Evolutionary conservation across 2,329 filamentous ascomycete genomes (phyloP), one percentile per base, ranked within the genome.

Genomic region (Hypoxylon sp.): DNA sequence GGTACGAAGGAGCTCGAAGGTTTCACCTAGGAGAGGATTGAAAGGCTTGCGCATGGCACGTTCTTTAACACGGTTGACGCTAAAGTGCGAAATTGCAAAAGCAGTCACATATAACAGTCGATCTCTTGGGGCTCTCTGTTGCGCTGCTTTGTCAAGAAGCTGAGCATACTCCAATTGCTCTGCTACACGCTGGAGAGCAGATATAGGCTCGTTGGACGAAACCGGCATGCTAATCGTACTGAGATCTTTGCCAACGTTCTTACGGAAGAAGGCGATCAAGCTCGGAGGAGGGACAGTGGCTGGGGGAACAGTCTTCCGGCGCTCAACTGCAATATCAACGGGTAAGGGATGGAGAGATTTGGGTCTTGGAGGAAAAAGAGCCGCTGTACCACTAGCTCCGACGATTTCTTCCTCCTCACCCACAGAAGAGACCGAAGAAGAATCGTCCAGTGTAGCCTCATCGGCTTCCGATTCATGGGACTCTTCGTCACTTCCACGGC

Each of bases 141-240:
- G 85, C 2, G 89, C 88, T 1, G 94, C 94, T 57, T 88, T 85
- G 74, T 97, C 92, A 22, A 99, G 87, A 0, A 99, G 86, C 33
- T 92, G 87, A 0, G 93, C 92, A 79, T 99, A 98, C 79, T 99
- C 96, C 52, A 98, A 81, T 76, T 95, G 92, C 80, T 99, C 96
- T 0, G 95, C 92, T 3, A 94, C 87, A 67, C 95, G 91, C 79
- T 99, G 96, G 4, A 98, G 85, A 10, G 97, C 83, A 0, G 95
- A 98, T 1, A 91, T 88, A 0, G 96, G 96, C 78, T 99, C 96
- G 80, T 99, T 99, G 24, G 95, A 91, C 3, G 95, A 97, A 0
- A 98, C 96, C 0, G 96, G 96, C 95, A 98, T 98, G 52, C 94
- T 94, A 72, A 99, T 97, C 2, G 94, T 97, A 67, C 94, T 97